Evolutionary conservation across 139 green algal genomes (phyloP).

Genomic region (Volvox africanus): DNA sequence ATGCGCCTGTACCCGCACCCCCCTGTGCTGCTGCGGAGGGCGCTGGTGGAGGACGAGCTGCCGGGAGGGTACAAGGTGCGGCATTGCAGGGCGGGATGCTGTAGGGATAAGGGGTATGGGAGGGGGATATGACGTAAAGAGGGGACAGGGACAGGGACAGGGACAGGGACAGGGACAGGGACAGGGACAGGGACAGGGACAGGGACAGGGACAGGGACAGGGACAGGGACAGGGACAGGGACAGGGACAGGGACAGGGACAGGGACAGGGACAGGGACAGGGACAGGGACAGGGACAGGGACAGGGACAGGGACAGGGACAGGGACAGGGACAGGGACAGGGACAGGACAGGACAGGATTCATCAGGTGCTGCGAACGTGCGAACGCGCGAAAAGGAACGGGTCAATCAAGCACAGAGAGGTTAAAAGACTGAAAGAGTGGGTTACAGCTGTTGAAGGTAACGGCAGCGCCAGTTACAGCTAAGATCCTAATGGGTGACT

Average conservation of each 20-base stretch:
- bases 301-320: too few species aligned
- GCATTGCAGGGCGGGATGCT: not conserved
- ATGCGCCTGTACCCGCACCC: conserved; percentile 99
- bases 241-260: not conserved
- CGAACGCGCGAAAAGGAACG: too few species aligned
- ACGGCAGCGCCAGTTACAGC: too few species aligned
- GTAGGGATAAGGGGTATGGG: not conserved
- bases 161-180: not conserved
- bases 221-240: not conserved
- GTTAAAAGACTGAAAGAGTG: too few species aligned
- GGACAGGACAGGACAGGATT: too few species aligned
- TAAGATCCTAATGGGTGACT: too few species aligned
- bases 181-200: not conserved
- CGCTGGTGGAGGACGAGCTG: conserved; percentile 85
- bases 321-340: not conserved
- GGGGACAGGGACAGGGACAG: not conserved
- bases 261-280: not conserved
- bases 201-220: not conserved
- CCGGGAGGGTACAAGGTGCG: conserved; percentile 80
- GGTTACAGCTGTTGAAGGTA: too few species aligned
- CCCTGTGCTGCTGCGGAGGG: conserved; percentile 92
- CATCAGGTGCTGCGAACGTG: too few species aligned
- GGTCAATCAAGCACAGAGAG: too few species aligned
- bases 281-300: not conserved
- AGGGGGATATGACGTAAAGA: not conserved